Conservation (phyloP, 805 yeast genomes). For the Candida morakotiae region DNA sequence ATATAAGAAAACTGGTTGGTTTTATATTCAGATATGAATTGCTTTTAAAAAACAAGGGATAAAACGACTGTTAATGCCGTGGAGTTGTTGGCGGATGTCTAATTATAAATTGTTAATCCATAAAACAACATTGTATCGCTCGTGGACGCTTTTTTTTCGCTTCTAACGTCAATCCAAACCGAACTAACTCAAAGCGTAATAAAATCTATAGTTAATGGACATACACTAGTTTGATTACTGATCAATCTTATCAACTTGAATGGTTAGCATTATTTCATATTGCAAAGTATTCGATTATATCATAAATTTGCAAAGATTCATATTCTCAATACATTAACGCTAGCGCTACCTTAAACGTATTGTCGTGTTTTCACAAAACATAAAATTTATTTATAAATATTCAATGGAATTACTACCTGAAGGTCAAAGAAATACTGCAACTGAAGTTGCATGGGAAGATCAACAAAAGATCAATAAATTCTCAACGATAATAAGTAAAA, state of each 20-base stretch:
- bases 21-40: too few relatives aligned
- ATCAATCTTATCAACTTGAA: too few relatives aligned
- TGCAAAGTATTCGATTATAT: too few relatives aligned
- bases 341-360: background rate
- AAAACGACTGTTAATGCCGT: too few relatives aligned
- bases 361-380: slow-evolving; percentile 1
- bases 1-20: background rate
- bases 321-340: too few relatives aligned
- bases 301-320: too few relatives aligned
- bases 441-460: slow-evolving; percentile 75
- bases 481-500: slow-evolving; percentile 72
- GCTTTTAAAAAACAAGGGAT: too few relatives aligned
- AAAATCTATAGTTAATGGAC: too few relatives aligned
- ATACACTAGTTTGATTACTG: too few relatives aligned
- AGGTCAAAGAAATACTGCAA: slow-evolving; percentile 48
- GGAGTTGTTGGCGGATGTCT: background rate
- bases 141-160: background rate
- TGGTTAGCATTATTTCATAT: too few relatives aligned
- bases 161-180: background rate
- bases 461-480: slow-evolving; percentile 87
- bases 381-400: background rate
- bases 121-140: background rate
- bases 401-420: slow-evolving; percentile 48
- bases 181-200: too few relatives aligned
- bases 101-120: background rate